Conservation (phyloP, 306 rosid genomes). For the Herpetospermum pedunculosum region DNA sequence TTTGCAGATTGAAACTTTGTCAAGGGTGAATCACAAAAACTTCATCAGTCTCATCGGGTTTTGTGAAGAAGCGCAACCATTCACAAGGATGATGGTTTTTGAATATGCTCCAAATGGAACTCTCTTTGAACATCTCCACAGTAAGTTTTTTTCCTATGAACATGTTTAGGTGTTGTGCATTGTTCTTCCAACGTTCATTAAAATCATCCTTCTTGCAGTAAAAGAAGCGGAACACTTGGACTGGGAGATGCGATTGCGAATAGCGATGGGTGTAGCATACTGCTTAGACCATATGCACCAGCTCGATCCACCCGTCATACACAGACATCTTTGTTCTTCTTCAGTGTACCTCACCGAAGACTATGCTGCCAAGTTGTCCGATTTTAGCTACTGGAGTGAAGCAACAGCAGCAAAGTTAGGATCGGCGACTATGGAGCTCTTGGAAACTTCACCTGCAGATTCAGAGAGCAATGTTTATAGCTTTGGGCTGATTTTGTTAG, state of each 20-base stretch:
- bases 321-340: constrained; percentile 49
- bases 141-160: constrained; percentile 30
- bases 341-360: constrained; percentile 79
- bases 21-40: constrained; percentile 83
- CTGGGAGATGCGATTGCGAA: constrained; percentile 66
- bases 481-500: constrained; percentile 66
- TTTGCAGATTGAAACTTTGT: constrained; percentile 55
- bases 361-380: constrained; percentile 77
- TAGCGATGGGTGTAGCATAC: constrained; percentile 90
- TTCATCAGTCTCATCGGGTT: constrained; percentile 76
- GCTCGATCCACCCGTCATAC: constrained; percentile 49
- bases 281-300: constrained; percentile 81
- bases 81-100: constrained; percentile 92
- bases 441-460: constrained; percentile 25
- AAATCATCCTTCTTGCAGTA: constrained; percentile 36
- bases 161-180: not conserved
- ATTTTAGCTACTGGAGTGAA: constrained; percentile 58
- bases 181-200: not conserved
- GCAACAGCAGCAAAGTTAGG: constrained; percentile 25
- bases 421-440: constrained; percentile 19
- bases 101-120: constrained; percentile 98
- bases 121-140: constrained; percentile 74
- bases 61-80: constrained; percentile 76
- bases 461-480: constrained; percentile 53
- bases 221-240: constrained; percentile 81